Conservation (phyloP, 1,139 yeast species). For the Sugiyamaella neomexicana region DNA sequence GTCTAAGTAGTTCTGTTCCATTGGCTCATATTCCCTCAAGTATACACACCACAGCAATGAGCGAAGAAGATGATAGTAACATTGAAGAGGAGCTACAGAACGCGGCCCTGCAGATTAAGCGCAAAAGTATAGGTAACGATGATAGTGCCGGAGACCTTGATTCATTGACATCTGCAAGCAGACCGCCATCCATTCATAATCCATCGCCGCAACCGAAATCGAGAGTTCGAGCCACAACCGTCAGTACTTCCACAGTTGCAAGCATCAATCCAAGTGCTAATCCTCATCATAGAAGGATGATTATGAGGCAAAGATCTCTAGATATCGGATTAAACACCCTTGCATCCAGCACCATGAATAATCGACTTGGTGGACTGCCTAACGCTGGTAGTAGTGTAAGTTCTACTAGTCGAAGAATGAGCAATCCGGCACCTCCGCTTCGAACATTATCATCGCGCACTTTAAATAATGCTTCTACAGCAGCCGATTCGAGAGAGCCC, state of each 20-base stretch:
- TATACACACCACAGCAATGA: constrained; percentile 22
- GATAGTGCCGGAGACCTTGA: constrained; percentile 20
- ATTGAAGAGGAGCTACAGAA: constrained; percentile 41
- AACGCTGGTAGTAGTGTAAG: constrained; percentile 17
- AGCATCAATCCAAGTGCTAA: background rate
- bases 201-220: constrained; percentile 9
- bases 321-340: constrained; percentile 22
- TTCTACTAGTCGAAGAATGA: constrained; percentile 17
- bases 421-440: constrained; percentile 10
- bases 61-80: constrained; percentile 42
- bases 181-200: constrained; percentile 22
- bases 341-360: background rate
- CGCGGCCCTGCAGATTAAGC: constrained; percentile 37
- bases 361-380: background rate
- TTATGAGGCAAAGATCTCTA: constrained; percentile 26
- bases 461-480: background rate
- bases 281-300: constrained; percentile 17
- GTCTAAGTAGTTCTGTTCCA: constrained; percentile 6
- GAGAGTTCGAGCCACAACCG: constrained; percentile 17
- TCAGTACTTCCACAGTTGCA: background rate
- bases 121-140: constrained; percentile 21
- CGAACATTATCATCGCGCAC: constrained; percentile 11
- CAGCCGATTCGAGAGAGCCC: background rate
- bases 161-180: constrained; percentile 21
- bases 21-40: background rate